A percentile compares a stretch with the other conserved stretches of the same genome.
Evolutionary conservation across 176 grass and related monocot species (phyloP).

Genomic region (Typha latifolia): DNA sequence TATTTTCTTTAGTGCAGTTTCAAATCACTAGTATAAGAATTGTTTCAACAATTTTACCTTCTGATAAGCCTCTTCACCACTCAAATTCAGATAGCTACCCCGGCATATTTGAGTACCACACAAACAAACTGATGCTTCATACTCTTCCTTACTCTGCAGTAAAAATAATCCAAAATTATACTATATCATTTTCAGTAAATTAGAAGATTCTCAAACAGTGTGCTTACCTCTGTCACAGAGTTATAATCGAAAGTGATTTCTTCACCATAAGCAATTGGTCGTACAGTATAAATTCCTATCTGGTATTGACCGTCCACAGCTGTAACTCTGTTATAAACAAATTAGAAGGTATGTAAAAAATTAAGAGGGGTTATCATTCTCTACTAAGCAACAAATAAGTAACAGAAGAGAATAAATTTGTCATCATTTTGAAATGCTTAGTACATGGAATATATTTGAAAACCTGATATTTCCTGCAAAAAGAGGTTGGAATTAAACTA

Average conservation of each 20-base stretch:
- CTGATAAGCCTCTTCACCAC: slow-evolving; percentile 91
- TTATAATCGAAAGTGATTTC: slow-evolving; percentile 99
- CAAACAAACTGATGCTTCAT: slow-evolving; percentile 86
- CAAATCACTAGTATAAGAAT: neutral
- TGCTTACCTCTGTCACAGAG: slow-evolving; percentile 91
- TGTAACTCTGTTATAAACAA: slow-evolving; percentile 49
- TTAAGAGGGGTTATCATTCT: neutral
- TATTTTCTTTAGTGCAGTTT: neutral
- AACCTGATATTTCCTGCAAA: neutral
- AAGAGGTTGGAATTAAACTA: neutral
- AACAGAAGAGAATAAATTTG: neutral
- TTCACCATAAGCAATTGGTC: slow-evolving; percentile 89
- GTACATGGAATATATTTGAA: no score
- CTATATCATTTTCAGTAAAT: neutral
- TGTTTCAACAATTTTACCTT: slow-evolving; percentile 51
- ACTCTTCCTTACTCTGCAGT: slow-evolving; percentile 94
- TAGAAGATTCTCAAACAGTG: slow-evolving; percentile 1
- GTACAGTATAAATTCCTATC: slow-evolving; percentile 92
- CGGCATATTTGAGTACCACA: slow-evolving; percentile 98
- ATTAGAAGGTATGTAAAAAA: neutral
- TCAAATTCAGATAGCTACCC: slow-evolving; percentile 94
- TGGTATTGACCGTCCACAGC: slow-evolving; percentile 96
- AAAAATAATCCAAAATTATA: slow-evolving; percentile 25
- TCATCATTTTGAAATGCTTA: no score
- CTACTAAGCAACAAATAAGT: neutral